These are phyloP conservation scores for Talaromyces liani DNA, from an alignment of 495 filamentous ascomycete genomes.

Conservation along the genomic window DNA sequence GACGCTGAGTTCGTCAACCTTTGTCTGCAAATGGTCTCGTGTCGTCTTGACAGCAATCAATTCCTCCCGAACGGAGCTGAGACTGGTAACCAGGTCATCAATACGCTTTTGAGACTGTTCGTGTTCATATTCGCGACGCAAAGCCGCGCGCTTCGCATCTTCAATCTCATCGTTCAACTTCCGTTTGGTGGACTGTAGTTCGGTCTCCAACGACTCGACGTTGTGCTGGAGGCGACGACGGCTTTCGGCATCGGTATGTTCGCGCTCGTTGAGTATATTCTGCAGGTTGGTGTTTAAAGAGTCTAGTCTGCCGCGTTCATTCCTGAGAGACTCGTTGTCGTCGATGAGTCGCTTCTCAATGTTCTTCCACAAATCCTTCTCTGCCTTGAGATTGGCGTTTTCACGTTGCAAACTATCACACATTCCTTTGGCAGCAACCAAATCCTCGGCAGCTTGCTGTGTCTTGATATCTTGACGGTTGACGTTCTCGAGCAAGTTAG, in stretches of 20 bases:
- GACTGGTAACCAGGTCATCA: slow-evolving; percentile 75
- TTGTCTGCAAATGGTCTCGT: slow-evolving; percentile 76
- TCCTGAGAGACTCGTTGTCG: slow-evolving; percentile 75
- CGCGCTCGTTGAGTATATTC: slow-evolving; percentile 81
- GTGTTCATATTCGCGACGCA: slow-evolving; percentile 81
- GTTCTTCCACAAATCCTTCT: slow-evolving; percentile 83
- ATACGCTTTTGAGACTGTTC: slow-evolving; percentile 81
- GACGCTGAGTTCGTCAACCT: slow-evolving; percentile 80
- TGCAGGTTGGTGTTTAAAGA: slow-evolving; percentile 71
- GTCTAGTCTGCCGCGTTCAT: slow-evolving; percentile 77
- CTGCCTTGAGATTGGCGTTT: slow-evolving; percentile 84
- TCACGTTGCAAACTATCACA: slow-evolving; percentile 85
- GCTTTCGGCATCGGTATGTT: slow-evolving; percentile 74
- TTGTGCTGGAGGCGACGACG: slow-evolving; percentile 68
- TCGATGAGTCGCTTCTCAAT: slow-evolving; percentile 81
- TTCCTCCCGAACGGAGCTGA: slow-evolving; percentile 74
- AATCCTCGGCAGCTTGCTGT: slow-evolving; percentile 88
- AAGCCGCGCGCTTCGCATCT: slow-evolving; percentile 65
- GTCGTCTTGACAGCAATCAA: slow-evolving; percentile 74
- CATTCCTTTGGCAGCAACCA: slow-evolving; percentile 75
- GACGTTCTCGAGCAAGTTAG: slow-evolving; percentile 66
- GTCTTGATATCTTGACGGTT: slow-evolving; percentile 84
- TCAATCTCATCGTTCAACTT: slow-evolving; percentile 81
- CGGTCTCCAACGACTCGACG: slow-evolving; percentile 68
- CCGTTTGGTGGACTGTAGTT: slow-evolving; percentile 69